phyloP scores from a whole-genome alignment of 1,139 yeast species.

The Geotrichum armillariae region DNA sequence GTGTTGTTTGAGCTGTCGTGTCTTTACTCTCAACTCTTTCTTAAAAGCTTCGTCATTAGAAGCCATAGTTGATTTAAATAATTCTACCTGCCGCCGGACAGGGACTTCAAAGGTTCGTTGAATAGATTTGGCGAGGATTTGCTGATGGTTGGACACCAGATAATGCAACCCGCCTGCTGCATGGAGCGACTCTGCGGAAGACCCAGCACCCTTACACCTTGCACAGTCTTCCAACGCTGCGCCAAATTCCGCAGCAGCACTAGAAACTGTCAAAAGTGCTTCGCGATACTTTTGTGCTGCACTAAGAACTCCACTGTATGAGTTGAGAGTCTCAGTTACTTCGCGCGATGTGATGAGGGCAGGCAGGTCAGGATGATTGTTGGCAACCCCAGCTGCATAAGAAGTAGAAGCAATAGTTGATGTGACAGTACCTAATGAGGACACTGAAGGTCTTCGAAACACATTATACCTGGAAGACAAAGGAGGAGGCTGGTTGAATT shows the following conservation, averaged over 20 bases:
- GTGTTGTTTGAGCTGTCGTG: slow-evolving; percentile 51
- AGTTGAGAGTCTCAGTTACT: slow-evolving; percentile 48
- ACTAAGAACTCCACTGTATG: slow-evolving; percentile 49
- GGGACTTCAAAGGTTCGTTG: slow-evolving; percentile 58
- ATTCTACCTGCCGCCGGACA: slow-evolving; percentile 37
- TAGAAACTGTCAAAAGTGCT: slow-evolving; percentile 53
- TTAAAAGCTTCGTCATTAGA: slow-evolving; percentile 56
- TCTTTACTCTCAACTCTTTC: slow-evolving; percentile 53
- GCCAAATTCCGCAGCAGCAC: slow-evolving; percentile 74
- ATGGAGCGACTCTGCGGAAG: slow-evolving; percentile 63
- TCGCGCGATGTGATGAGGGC: slow-evolving; percentile 61
- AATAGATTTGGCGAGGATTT: slow-evolving; percentile 61
- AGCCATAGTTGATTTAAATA: slow-evolving; percentile 30
- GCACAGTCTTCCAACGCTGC: slow-evolving; percentile 69
- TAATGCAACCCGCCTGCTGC: slow-evolving; percentile 79
- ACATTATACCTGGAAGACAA: slow-evolving; percentile 8
- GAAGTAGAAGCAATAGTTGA: slow-evolving; percentile 25
- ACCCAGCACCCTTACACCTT: slow-evolving; percentile 63
- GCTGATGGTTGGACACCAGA: slow-evolving; percentile 75
- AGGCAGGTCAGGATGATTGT: slow-evolving; percentile 50
- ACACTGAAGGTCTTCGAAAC: slow-evolving; percentile 31
- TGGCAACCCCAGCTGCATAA: slow-evolving; percentile 24
- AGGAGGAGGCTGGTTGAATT: slow-evolving; percentile 18
- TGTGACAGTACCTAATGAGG: slow-evolving; percentile 22
- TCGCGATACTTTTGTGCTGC: slow-evolving; percentile 55